phyloP scores from a whole-genome alignment of 208 protist genomes.

The Trichomonas gallinae region DNA sequence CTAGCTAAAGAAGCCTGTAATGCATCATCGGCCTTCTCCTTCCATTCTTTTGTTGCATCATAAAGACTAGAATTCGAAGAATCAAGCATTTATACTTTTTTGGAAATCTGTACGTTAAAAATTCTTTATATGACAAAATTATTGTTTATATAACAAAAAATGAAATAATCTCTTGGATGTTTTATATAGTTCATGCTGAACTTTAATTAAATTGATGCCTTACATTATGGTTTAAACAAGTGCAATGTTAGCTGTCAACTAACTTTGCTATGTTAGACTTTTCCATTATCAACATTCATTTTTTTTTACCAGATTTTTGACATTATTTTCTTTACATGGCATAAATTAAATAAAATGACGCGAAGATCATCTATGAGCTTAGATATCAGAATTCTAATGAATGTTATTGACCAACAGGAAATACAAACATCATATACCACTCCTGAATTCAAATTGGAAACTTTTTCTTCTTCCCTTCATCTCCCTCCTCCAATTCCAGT shows the following conservation, averaged over 20 bases:
- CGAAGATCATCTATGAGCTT: not conserved
- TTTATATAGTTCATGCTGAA: too few relatives aligned
- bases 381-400: not conserved
- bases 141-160: too few relatives aligned
- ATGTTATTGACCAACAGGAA: not conserved
- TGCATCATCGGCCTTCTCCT: not conserved
- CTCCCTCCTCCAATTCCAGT: not conserved
- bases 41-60: not conserved
- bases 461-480: not conserved
- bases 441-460: not conserved
- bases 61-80: not conserved
- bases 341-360: not conserved
- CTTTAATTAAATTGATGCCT: too few relatives aligned
- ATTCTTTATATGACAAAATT: too few relatives aligned
- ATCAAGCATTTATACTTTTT: not conserved
- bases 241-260: too few relatives aligned
- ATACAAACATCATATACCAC: not conserved
- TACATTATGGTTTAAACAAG: too few relatives aligned
- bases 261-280: too few relatives aligned
- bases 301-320: too few relatives aligned
- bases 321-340: too few relatives aligned
- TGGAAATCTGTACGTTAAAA: too few relatives aligned
- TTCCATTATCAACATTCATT: too few relatives aligned
- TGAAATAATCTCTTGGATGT: too few relatives aligned
- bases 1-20: not conserved